Evolutionary conservation across 2,329 filamentous ascomycete genomes (phyloP).

Genomic region (Sporothrix schenckii): DNA sequence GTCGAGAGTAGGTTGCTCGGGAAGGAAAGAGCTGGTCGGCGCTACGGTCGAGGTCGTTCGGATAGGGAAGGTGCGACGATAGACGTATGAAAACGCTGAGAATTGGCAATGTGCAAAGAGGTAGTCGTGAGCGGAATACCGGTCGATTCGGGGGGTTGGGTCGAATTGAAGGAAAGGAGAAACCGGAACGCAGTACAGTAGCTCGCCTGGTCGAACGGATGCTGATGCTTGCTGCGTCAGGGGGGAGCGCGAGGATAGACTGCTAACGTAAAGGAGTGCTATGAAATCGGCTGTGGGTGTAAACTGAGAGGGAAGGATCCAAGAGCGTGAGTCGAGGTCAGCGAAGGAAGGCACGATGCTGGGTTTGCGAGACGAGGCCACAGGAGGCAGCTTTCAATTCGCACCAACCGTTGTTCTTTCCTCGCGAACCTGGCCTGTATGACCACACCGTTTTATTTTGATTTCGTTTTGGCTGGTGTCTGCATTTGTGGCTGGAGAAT

Average conservation of each 20-base stretch:
- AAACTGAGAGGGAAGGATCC: slow-evolving; percentile 2
- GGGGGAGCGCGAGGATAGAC: neutral
- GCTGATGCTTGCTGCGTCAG: neutral
- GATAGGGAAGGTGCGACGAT: slow-evolving; percentile 20
- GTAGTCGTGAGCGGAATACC: neutral
- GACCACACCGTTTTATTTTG: slow-evolving; percentile 16
- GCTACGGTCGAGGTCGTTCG: neutral
- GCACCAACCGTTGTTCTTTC: slow-evolving; percentile 9
- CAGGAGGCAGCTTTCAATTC: neutral
- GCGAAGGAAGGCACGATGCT: slow-evolving; percentile 27
- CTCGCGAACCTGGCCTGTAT: slow-evolving; percentile 19
- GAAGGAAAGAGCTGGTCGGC: slow-evolving; percentile 17
- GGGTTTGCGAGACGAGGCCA: slow-evolving; percentile 5
- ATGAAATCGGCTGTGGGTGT: neutral
- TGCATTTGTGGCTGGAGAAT: slow-evolving; percentile 16
- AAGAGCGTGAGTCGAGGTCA: neutral
- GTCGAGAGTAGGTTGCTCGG: neutral
- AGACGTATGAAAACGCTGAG: too few species aligned
- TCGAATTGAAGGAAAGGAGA: slow-evolving; percentile 22
- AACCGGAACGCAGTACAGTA: neutral
- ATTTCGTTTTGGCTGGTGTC: slow-evolving; percentile 8
- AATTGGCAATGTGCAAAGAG: too few species aligned
- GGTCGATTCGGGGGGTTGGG: neutral
- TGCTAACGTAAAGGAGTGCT: neutral
- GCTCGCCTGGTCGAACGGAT: slow-evolving; percentile 8